Percentiles rank a stretch among this genome's conserved stretches.
Conservation (phyloP, 2,329 filamentous ascomycete genomes). For the Colletotrichum agaves region DNA sequence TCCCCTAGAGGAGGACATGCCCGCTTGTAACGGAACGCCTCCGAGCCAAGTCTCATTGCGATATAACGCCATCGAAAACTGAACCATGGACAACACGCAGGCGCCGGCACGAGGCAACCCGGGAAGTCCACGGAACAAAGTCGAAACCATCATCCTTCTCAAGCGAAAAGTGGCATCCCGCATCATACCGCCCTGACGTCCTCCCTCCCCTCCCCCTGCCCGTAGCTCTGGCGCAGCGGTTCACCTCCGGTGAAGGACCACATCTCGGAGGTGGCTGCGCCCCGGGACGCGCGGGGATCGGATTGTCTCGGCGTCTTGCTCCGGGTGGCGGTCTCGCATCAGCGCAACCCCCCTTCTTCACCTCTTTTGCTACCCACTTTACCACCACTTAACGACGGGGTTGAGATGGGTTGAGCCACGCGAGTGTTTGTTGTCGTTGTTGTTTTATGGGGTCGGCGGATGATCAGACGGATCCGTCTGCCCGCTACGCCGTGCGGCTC, state of each 20-base stretch:
- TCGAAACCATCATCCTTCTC: background rate
- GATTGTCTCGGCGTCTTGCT: background rate
- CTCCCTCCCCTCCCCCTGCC: too few relatives aligned
- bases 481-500: conserved; percentile 9
- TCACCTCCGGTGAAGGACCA: background rate
- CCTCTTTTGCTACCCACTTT: background rate
- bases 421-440: too few relatives aligned
- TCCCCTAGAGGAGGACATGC: background rate
- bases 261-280: background rate
- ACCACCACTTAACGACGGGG: too few relatives aligned
- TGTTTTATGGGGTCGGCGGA: background rate
- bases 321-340: background rate
- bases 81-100: background rate
- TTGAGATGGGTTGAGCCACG: too few relatives aligned
- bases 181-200: background rate
- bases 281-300: background rate
- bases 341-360: background rate
- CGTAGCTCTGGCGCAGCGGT: background rate
- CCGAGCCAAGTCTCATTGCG: too few relatives aligned
- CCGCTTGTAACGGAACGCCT: background rate
- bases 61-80: background rate
- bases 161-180: background rate
- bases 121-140: background rate
- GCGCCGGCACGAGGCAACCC: background rate
- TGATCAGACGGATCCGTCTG: conserved; percentile 1